Percentiles rank a stretch among this genome's conserved stretches.
Conservation (phyloP, 2,329 filamentous ascomycete species). For the Colletotrichum limetticola region DNA sequence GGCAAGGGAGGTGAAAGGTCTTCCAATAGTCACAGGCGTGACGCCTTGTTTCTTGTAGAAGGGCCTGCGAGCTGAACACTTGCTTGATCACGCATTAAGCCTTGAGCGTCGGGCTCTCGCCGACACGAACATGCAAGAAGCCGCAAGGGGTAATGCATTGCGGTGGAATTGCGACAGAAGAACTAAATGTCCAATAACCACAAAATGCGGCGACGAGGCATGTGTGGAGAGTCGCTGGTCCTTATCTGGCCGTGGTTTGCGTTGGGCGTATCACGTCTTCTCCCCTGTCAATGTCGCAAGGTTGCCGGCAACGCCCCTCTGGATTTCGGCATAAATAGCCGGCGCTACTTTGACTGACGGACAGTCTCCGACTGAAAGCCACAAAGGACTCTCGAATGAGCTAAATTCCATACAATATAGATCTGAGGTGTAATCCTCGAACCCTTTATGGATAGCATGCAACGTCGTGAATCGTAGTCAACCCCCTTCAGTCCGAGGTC, state of each 20-base stretch:
- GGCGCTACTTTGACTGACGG: neutral
- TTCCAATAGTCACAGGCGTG: neutral
- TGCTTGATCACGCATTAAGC: neutral
- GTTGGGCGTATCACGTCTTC: slow-evolving; percentile 17
- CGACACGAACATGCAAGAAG: neutral
- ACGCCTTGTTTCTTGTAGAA: neutral
- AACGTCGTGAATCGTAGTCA: neutral
- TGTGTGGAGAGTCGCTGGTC: neutral
- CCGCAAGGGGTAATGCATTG: too few species aligned
- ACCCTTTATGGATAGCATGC: neutral
- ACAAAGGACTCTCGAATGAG: neutral
- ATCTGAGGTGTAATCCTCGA: neutral
- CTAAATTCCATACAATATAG: neutral
- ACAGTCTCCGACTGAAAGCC: neutral
- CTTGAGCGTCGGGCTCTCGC: neutral
- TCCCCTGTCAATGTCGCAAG: slow-evolving; percentile 23
- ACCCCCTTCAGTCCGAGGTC: neutral
- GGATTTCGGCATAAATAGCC: neutral
- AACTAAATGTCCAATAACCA: neutral
- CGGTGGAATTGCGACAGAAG: neutral
- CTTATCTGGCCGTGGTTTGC: neutral
- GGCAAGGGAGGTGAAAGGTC: neutral
- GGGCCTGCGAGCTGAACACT: neutral
- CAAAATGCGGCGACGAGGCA: neutral
- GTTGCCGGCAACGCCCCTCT: neutral